Evolutionary conservation across 805 yeast species (phyloP).

Genomic region (Starmerella potacharoeniae): DNA sequence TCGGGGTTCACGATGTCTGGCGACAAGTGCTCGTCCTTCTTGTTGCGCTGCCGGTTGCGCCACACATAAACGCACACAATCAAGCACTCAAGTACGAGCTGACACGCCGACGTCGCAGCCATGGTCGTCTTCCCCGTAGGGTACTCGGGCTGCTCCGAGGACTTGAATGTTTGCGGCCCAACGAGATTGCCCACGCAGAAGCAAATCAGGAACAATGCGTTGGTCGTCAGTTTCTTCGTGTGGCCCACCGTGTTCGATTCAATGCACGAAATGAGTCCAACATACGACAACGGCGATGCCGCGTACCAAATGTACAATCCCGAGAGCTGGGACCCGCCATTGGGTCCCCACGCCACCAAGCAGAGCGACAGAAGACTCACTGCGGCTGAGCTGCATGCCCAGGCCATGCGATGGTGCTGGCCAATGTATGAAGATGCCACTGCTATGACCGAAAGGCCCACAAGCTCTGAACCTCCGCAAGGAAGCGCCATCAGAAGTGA

Average conservation of each 20-base stretch:
- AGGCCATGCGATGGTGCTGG: constrained; percentile 10
- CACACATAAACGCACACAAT: background rate
- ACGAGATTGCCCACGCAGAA: constrained; percentile 45
- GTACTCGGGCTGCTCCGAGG: constrained; percentile 49
- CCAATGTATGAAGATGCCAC: constrained; percentile 7
- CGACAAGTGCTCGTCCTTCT: constrained; percentile 7
- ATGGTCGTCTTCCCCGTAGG: constrained; percentile 45
- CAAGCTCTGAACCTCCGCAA: constrained; percentile 36
- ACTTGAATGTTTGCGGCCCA: constrained; percentile 53
- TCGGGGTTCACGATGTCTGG: constrained; percentile 14
- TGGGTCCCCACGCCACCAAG: constrained; percentile 22
- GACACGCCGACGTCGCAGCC: constrained; percentile 38
- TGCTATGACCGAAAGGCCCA: constrained; percentile 12
- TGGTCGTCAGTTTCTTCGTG: constrained; percentile 43
- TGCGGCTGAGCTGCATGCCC: constrained; percentile 8
- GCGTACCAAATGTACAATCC: constrained; percentile 15
- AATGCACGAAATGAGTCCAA: constrained; percentile 22
- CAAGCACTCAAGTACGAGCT: background rate
- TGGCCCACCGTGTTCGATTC: constrained; percentile 45
- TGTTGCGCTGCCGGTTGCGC: constrained; percentile 14
- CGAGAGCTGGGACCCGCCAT: constrained; percentile 12
- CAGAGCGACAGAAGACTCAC: constrained; percentile 10
- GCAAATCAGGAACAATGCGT: constrained; percentile 37
- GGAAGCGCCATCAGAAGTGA: constrained; percentile 36
- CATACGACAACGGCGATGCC: constrained; percentile 8